Conservation (phyloP, 202 grass and related monocot genomes). For the Schoenoplectus triqueter region DNA sequence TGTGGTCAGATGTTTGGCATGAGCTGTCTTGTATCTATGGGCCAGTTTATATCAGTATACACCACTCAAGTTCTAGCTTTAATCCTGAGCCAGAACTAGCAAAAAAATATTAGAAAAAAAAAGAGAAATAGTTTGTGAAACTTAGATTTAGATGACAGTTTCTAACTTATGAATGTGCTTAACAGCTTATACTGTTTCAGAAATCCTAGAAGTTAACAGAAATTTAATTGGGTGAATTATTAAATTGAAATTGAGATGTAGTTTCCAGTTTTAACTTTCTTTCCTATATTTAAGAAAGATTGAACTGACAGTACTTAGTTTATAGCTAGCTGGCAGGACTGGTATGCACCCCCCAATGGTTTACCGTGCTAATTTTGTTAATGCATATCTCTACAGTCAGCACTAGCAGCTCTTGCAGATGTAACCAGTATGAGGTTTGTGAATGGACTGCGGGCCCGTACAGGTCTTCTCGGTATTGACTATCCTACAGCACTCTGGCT, state of each 20-base stretch:
- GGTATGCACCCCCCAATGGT: not conserved
- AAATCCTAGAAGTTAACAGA: not conserved
- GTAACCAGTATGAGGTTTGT: slow-evolving; percentile 94
- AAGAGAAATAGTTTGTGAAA: not conserved
- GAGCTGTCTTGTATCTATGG: not conserved
- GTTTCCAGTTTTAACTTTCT: not conserved
- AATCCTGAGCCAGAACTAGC: slow-evolving; percentile 6
- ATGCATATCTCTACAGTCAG: slow-evolving; percentile 51
- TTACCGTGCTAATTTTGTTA: slow-evolving; percentile 31
- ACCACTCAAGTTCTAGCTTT: not conserved
- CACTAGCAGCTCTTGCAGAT: slow-evolving; percentile 81
- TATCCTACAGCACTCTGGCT: slow-evolving; percentile 89
- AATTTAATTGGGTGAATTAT: not conserved
- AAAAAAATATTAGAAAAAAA: slow-evolving; percentile 18
- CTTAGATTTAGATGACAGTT: not conserved
- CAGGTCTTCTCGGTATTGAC: slow-evolving; percentile 91
- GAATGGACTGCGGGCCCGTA: slow-evolving; percentile 71
- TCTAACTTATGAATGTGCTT: not conserved
- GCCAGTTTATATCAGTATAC: slow-evolving; percentile 17
- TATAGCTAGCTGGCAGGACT: not conserved
- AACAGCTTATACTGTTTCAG: not conserved
- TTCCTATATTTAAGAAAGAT: not conserved
- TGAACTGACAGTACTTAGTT: not conserved
- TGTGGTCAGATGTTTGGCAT: not conserved
- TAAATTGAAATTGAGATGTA: not conserved